Percentiles rank a stretch among this genome's conserved stretches.
These are phyloP conservation scores for Hypoxylon sp. DNA, from an alignment of 2,329 filamentous ascomycete genomes.

Conservation along the genomic window DNA sequence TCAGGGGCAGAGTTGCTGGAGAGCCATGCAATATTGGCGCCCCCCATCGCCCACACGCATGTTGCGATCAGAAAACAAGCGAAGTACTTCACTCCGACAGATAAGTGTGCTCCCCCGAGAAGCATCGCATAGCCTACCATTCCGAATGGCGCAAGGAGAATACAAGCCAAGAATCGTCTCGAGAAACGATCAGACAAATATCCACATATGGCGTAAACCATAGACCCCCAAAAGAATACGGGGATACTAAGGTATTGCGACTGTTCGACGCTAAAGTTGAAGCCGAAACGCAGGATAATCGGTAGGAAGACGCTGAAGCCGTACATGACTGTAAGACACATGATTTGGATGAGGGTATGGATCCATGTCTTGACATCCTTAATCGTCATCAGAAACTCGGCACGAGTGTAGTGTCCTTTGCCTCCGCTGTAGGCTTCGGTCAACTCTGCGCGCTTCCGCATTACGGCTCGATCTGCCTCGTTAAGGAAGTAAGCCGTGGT, in stretches of 20 bases:
- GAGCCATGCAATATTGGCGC: slow-evolving; percentile 44
- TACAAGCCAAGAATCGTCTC: slow-evolving; percentile 39
- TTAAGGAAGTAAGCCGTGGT: slow-evolving; percentile 46
- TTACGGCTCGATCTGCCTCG: slow-evolving; percentile 44
- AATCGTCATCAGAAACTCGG: slow-evolving; percentile 42
- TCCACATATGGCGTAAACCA: slow-evolving; percentile 36
- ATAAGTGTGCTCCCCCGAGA: slow-evolving; percentile 33
- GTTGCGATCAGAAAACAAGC: slow-evolving; percentile 44
- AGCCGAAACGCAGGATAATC: slow-evolving; percentile 44
- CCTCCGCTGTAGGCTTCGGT: slow-evolving; percentile 44
- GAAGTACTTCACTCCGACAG: slow-evolving; percentile 44
- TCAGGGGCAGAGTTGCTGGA: slow-evolving; percentile 44
- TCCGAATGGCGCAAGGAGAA: slow-evolving; percentile 38
- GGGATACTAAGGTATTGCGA: slow-evolving; percentile 45
- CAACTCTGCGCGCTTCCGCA: slow-evolving; percentile 43
- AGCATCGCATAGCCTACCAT: slow-evolving; percentile 41
- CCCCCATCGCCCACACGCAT: slow-evolving; percentile 43
- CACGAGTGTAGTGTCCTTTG: slow-evolving; percentile 41
- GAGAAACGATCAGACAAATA: slow-evolving; percentile 40
- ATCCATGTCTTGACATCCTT: slow-evolving; percentile 45
- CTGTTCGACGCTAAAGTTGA: slow-evolving; percentile 44
- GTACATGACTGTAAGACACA: slow-evolving; percentile 44
- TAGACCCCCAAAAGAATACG: slow-evolving; percentile 45
- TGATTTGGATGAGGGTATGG: slow-evolving; percentile 41
- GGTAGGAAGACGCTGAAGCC: slow-evolving; percentile 45